Percentiles rank a stretch among this genome's conserved stretches.
Evolutionary conservation across 2,329 filamentous ascomycete species (phyloP).

Genomic region (Nemania sp.): DNA sequence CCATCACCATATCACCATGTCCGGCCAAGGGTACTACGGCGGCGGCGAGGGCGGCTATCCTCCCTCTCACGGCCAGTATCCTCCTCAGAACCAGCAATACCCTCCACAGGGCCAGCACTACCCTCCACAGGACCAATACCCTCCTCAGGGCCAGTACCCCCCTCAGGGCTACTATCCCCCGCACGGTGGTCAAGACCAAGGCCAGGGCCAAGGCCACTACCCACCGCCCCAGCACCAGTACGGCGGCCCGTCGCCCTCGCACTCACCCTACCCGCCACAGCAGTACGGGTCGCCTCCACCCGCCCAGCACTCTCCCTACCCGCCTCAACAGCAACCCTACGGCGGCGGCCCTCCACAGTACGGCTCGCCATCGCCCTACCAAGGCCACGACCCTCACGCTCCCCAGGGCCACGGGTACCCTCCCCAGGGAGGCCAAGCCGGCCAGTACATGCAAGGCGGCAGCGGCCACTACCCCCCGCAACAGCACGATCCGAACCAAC

Average conservation of each 20-base stretch:
- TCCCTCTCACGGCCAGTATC: slow-evolving; percentile 33
- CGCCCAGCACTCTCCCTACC: slow-evolving; percentile 44
- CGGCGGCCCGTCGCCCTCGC: slow-evolving; percentile 37
- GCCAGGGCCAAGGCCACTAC: slow-evolving; percentile 38
- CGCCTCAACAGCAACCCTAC: slow-evolving; percentile 38
- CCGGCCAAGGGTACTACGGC: slow-evolving; percentile 45
- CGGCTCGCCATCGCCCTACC: slow-evolving; percentile 32
- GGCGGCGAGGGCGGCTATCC: slow-evolving; percentile 30
- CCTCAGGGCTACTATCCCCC: slow-evolving; percentile 39
- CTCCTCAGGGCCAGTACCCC: slow-evolving; percentile 37
- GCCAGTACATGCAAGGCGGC: slow-evolving; percentile 40
- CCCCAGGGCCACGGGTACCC: slow-evolving; percentile 41
- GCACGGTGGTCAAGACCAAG: too few relatives aligned
- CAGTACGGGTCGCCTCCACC: slow-evolving; percentile 42
- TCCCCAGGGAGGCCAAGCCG: slow-evolving; percentile 33
- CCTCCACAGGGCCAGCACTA: slow-evolving; percentile 34
- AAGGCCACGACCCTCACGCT: slow-evolving; percentile 35
- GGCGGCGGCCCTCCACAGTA: slow-evolving; percentile 25
- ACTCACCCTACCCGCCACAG: slow-evolving; percentile 42
- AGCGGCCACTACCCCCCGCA: slow-evolving; percentile 40
- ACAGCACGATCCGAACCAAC: slow-evolving; percentile 31
- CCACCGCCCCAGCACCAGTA: slow-evolving; percentile 40
- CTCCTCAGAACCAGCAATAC: slow-evolving; percentile 40
- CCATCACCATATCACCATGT: slow-evolving; percentile 38
- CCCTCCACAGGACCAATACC: slow-evolving; percentile 39